A percentile compares a stretch with the other conserved stretches of the same genome.
Conservation (phyloP, 148 eudicot genomes). For the Fagopyrum esculentum region DNA sequence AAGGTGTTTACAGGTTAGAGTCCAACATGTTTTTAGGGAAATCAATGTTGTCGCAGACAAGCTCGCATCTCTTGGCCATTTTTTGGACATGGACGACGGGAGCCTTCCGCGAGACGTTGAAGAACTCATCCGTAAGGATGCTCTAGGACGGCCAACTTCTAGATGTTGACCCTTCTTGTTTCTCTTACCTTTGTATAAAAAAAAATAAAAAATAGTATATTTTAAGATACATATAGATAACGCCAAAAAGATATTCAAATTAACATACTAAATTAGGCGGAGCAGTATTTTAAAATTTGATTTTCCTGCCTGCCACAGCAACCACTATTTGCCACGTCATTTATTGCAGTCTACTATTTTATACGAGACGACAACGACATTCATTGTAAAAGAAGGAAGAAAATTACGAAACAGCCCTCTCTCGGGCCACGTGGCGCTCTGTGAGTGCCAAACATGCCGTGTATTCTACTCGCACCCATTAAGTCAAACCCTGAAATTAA, state of each 20-base stretch:
- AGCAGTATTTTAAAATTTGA: background rate
- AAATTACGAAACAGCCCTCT: conserved; percentile 2
- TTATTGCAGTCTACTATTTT: background rate
- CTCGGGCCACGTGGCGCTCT: background rate
- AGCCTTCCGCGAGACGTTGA: too few relatives aligned
- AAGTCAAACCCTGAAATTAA: background rate
- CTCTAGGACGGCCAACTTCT: too few relatives aligned
- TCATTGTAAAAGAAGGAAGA: background rate
- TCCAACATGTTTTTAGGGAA: too few relatives aligned
- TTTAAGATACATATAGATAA: background rate
- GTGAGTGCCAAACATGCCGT: background rate
- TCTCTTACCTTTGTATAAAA: too few relatives aligned
- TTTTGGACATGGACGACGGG: too few relatives aligned
- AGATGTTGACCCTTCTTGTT: too few relatives aligned
- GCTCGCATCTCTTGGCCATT: too few relatives aligned
- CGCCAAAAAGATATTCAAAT: background rate
- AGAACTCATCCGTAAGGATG: too few relatives aligned
- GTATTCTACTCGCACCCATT: background rate
- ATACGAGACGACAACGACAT: conserved; percentile 2
- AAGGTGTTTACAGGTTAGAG: too few relatives aligned
- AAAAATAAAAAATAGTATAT: too few relatives aligned
- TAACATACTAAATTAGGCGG: background rate
- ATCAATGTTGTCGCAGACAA: too few relatives aligned
- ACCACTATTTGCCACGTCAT: conserved; percentile 4
- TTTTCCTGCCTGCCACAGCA: background rate